Evolutionary conservation across 768 basidiomycete species (phyloP).

Genomic region (Fistulinella prunicolor): DNA sequence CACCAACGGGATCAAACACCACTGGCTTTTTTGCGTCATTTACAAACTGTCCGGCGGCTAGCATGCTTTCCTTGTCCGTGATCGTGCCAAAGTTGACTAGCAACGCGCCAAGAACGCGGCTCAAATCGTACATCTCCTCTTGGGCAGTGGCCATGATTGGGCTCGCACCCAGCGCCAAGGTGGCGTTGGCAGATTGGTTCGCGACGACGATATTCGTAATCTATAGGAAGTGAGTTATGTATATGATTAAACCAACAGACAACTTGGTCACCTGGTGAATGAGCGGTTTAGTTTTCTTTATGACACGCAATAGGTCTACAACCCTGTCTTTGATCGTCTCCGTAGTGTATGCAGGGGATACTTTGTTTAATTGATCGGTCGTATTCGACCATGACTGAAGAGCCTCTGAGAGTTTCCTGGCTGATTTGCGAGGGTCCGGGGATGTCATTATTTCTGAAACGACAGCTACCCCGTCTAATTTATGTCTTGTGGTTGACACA

Average conservation of each 20-base stretch:
- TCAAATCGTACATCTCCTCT: conserved; percentile 79
- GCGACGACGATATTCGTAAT: conserved; percentile 89
- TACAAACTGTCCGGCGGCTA: conserved; percentile 65
- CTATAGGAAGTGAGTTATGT: conserved; percentile 35
- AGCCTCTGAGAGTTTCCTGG: conserved; percentile 43
- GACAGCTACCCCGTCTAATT: conserved; percentile 81
- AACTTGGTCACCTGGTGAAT: conserved; percentile 67
- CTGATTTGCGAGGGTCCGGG: conserved; percentile 47
- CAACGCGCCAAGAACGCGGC: conserved; percentile 60
- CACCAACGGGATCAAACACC: conserved; percentile 89
- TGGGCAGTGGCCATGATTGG: conserved; percentile 93
- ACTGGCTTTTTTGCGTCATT: conserved; percentile 72
- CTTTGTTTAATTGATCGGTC: background rate
- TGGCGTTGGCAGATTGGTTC: conserved; percentile 88
- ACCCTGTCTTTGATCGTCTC: conserved; percentile 44
- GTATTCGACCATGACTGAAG: conserved; percentile 30
- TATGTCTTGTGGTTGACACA: conserved; percentile 52
- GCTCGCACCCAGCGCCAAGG: conserved; percentile 81
- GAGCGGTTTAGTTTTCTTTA: conserved; percentile 59
- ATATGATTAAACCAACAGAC: background rate
- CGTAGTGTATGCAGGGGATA: conserved; percentile 20
- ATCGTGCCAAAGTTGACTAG: conserved; percentile 89
- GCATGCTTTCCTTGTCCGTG: conserved; percentile 68
- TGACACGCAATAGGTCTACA: conserved; percentile 45
- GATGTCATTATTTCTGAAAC: conserved; percentile 85